phyloP scores from a whole-genome alignment of 306 rosid genomes.

The Malus sylvestris region DNA sequence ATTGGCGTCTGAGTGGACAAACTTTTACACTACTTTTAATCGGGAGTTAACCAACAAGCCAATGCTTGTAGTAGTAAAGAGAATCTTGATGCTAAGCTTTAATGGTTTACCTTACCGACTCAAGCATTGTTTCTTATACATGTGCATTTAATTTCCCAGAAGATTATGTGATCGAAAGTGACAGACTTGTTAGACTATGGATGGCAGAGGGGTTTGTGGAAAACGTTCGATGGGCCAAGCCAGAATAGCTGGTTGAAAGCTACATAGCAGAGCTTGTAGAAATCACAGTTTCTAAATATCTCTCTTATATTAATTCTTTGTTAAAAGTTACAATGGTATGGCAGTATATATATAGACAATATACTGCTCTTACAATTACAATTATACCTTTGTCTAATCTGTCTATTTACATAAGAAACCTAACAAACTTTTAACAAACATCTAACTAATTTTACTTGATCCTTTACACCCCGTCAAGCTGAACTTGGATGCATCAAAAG shows the following conservation, averaged over 20 bases:
- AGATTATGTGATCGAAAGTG: not conserved
- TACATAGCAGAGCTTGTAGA: slow-evolving; percentile 3
- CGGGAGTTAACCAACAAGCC: slow-evolving; percentile 16
- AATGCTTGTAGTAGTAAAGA: not conserved
- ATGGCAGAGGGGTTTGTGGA: slow-evolving; percentile 15
- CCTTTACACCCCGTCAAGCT: too few species aligned
- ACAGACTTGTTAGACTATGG: not conserved
- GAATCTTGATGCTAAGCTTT: slow-evolving; percentile 12
- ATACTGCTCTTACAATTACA: too few species aligned
- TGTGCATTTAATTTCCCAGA: slow-evolving; percentile 10
- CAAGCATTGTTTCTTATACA: slow-evolving; percentile 13
- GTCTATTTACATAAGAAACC: too few species aligned
- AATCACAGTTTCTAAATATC: too few species aligned
- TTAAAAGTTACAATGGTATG: too few species aligned
- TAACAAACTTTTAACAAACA: too few species aligned
- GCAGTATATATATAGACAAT: too few species aligned
- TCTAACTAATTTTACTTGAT: too few species aligned
- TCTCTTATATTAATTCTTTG: too few species aligned
- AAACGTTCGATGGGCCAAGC: not conserved
- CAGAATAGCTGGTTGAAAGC: not conserved
- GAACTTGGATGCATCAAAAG: too few species aligned
- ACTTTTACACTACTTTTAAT: not conserved
- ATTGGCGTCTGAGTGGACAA: not conserved
- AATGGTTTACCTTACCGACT: not conserved
- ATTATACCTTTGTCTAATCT: too few species aligned